phyloP scores from a whole-genome alignment of 192 early-diverging fungal species.

The Lunasporangiospora selenospora region DNA sequence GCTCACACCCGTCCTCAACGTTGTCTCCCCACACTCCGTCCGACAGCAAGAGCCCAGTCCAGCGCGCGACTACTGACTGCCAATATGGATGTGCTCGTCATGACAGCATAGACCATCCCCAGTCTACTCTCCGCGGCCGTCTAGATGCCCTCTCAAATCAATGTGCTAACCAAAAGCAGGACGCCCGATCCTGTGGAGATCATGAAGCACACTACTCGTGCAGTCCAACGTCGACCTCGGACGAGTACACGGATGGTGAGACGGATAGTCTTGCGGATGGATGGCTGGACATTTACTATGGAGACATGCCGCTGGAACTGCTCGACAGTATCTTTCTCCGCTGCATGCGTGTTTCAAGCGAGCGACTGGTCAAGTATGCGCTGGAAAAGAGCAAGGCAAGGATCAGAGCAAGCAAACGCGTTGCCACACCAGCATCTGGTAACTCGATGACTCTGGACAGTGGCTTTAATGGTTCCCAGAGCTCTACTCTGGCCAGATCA shows the following conservation, averaged over 20 bases:
- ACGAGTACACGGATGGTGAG: neutral
- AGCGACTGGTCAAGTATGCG: conserved; percentile 3
- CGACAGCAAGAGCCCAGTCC: no score
- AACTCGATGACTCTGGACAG: no score
- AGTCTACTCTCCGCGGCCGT: no score
- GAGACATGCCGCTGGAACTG: conserved; percentile 24
- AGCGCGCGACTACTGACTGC: no score
- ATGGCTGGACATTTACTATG: conserved; percentile 9
- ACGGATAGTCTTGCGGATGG: neutral
- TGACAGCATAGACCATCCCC: neutral
- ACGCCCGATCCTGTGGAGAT: neutral
- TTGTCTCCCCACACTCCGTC: no score
- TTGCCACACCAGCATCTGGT: neutral
- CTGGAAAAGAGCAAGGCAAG: conserved; percentile 4
- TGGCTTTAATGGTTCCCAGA: no score
- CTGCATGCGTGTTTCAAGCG: conserved; percentile 3
- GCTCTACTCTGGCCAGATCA: no score
- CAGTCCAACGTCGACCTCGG: neutral
- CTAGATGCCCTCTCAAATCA: no score
- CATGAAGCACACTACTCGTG: neutral
- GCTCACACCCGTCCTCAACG: no score
- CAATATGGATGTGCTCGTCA: no score
- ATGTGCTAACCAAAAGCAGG: neutral
- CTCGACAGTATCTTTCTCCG: conserved; percentile 8
- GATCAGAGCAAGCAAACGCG: neutral